Base-by-base conservation (phyloP, 768 basidiomycete species). In the Auricularia sp. region DNA sequence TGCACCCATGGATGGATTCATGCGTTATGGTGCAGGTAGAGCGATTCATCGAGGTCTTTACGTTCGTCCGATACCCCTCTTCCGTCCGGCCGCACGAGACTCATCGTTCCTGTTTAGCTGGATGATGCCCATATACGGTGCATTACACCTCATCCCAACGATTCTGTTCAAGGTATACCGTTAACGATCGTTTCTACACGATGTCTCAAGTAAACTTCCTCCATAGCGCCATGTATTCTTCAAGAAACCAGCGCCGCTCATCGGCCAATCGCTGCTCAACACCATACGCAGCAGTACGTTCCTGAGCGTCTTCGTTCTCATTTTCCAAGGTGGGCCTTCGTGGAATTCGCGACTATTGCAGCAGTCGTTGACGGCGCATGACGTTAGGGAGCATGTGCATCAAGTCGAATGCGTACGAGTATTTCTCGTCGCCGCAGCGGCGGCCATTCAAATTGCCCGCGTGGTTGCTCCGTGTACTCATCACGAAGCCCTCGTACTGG, bases 241-340 rank as follows among this genome's bases (percentile, higher is more conserved):
- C 61, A 78, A 81, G 53, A 83, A 87, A 68, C 94, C 94, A 0
- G 73, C 80, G 23, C 77, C 76, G 51, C 86, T 94, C 76, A 74
- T 93, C 1, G 71, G 84, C 8, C 83, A 80, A 65, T 85, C 90
- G 0, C 77, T 81, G 0, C 74, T 83, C 71, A 93, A 93, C 7
- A 93, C 91, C 29, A 73, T 85, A 67, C 79, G 94, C 51, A 94
- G 91, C 71, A 91, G 89, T 1, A 85, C 92, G 0, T 98, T 98
- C 77, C 74, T 98, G 29, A 91, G 90, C 2, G 77, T 83, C 16
- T 94, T 95, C 67, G 86, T 98, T 36, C 75, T 86, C 12, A 83
- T 91, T 62, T 96, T 87, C 71, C 93, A 98, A 75, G 72, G 91
- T 92, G 64, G 61, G 85, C 29, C 23, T 35, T 6, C 21, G 56